Evolutionary conservation across 306 rosid species (phyloP).

Genomic region (Acacia confusa): DNA sequence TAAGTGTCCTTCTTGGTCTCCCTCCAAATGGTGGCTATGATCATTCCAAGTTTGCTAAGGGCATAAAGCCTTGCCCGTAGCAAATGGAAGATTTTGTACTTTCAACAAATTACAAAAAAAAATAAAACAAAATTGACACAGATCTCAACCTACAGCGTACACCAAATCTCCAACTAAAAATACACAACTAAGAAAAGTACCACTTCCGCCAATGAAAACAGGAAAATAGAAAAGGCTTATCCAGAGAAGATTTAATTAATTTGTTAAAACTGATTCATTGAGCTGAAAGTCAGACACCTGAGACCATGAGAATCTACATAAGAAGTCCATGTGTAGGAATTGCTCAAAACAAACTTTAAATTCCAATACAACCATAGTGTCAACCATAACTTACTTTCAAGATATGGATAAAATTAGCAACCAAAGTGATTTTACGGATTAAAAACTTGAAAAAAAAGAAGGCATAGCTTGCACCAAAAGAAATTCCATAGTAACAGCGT

Average conservation of each 20-base stretch:
- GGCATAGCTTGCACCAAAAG: constrained; percentile 14
- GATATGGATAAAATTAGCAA: not conserved
- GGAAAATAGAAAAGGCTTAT: not conserved
- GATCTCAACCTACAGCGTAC: not conserved
- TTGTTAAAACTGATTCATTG: not conserved
- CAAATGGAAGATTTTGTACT: not conserved
- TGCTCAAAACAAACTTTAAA: not conserved
- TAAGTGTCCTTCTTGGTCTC: not conserved
- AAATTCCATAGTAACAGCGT: constrained; percentile 14
- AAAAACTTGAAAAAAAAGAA: not conserved
- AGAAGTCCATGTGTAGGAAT: not conserved
- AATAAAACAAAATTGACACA: not conserved
- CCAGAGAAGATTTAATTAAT: not conserved
- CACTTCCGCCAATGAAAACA: not conserved
- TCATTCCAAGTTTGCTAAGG: not conserved
- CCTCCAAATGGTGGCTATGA: not conserved
- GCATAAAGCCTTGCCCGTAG: not conserved
- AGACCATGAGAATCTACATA: not conserved
- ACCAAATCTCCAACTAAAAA: not conserved
- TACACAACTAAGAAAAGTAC: not conserved
- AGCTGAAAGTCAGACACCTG: not conserved
- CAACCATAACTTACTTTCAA: not conserved
- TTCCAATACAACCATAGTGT: not conserved
- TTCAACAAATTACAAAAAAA: not conserved
- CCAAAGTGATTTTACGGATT: not conserved